phyloP scores from a whole-genome alignment of 805 yeast species.

The Metschnikowia santaceciliae region DNA sequence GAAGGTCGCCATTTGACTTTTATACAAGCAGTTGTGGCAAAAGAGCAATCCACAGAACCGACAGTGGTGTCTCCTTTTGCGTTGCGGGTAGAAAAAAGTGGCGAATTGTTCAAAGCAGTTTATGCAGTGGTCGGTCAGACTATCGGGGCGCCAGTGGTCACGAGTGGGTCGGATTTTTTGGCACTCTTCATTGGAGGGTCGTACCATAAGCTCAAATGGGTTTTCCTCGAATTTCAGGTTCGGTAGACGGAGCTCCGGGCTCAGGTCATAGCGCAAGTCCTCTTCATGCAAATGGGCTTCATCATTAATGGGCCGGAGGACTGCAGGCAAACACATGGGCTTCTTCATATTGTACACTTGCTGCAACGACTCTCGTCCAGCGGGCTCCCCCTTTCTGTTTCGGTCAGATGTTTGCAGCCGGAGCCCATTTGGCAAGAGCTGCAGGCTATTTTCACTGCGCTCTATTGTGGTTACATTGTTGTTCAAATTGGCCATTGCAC shows the following conservation, averaged over 20 bases:
- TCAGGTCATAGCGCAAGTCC: constrained; percentile 10
- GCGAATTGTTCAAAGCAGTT: constrained; percentile 36
- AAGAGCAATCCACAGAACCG: constrained; percentile 16
- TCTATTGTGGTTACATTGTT: constrained; percentile 11
- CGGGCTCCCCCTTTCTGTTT: constrained; percentile 11
- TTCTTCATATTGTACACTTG: constrained; percentile 47
- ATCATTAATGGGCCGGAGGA: constrained; percentile 39
- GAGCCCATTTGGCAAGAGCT: neutral
- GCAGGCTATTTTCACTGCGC: constrained; percentile 1
- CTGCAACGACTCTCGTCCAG: constrained; percentile 7
- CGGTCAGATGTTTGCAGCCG: neutral
- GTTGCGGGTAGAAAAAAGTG: constrained; percentile 24
- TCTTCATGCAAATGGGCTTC: constrained; percentile 9
- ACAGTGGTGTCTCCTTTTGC: constrained; percentile 18
- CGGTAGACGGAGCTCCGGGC: constrained; percentile 10
- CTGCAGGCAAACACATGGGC: constrained; percentile 51
- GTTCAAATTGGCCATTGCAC: constrained; percentile 17
- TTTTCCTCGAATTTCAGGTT: constrained; percentile 7
- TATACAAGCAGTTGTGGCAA: constrained; percentile 24
- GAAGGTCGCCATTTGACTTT: constrained; percentile 10
- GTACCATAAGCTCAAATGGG: constrained; percentile 13
- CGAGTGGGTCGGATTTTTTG: constrained; percentile 43
- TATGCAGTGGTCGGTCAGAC: constrained; percentile 38
- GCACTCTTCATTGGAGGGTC: neutral
- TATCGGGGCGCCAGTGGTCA: constrained; percentile 50